Evolutionary conservation across 176 grass and related monocot genomes (phyloP), one percentile per base, ranked within the genome.

Genomic region (Ensete ventricosum): DNA sequence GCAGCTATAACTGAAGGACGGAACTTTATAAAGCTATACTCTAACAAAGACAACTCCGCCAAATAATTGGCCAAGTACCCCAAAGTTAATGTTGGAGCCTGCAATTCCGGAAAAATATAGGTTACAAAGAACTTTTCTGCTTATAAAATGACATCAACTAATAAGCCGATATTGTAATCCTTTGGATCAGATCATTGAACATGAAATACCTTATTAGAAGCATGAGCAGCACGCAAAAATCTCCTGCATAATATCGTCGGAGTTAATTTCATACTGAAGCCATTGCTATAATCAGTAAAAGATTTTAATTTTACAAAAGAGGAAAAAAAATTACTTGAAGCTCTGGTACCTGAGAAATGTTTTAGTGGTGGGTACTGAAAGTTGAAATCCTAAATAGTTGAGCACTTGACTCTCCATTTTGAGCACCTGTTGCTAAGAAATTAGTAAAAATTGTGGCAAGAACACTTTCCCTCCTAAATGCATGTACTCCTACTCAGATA

Each of bases 311-410:
- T 17, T 72, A 77, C 69, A 52, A 19, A 67, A 72, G 54, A 48
- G 71, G 68, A 73, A 76, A 16, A 51, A 71, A 66, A 69, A 54
- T 26, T 29, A 60, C 21, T 71, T 51, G 74, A 48, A 62, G 80
- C 21, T 82, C 48, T 67, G 77, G 14, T 73, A 91, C 95, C 95
- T 94, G 59, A 94, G 78, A 89, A 99, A 99, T 76, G 81, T 84
- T 79, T 89, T 91, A 79, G 72, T 85, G 69, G 90, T 99, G 55
- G 95, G 95, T 72, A 91, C 73, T 6, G 95, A 91, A 55, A 99
- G 81, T 78, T 94, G 60, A 84, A 84, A 99, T 13, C 88, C 80
- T 34, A 99, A 51, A 48, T 73, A 62, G 50, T 77, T 84, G 57
- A 94, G 84, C 48, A 99, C 86, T 65, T 83, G 81, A 59, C 58